A percentile compares a stretch with the other conserved stretches of the same genome.
Conservation (phyloP, 768 basidiomycete genomes). For the Tremella yokohamensis region DNA sequence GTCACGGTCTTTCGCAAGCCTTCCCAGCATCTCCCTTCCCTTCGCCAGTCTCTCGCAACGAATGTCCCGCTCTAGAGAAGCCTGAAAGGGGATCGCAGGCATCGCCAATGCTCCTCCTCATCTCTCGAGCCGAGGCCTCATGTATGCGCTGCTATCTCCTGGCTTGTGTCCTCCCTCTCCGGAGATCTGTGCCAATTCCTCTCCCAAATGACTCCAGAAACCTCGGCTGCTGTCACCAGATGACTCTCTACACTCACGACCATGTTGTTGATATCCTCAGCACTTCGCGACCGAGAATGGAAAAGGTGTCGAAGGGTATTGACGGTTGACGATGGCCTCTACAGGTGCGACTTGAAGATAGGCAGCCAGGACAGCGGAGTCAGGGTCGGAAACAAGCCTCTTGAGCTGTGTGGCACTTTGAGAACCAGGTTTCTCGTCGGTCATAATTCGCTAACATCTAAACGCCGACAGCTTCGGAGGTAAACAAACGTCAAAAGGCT, state of each 20-base stretch:
- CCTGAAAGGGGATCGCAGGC: no score
- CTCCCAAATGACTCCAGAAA: no score
- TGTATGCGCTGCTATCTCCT: no score
- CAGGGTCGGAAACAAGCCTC: slow-evolving; percentile 1
- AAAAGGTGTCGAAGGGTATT: slow-evolving; percentile 17
- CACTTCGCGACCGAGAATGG: slow-evolving; percentile 15
- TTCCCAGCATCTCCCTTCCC: background rate
- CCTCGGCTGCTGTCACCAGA: no score
- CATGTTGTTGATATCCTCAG: slow-evolving; percentile 28
- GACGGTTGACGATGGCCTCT: slow-evolving; percentile 13
- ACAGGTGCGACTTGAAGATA: background rate
- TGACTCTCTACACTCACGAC: slow-evolving; percentile 23
- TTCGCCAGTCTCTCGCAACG: no score
- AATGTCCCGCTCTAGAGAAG: no score
- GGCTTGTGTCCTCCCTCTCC: no score
- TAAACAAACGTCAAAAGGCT: no score
- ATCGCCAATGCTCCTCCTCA: no score
- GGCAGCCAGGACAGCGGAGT: background rate
- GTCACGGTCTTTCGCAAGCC: background rate
- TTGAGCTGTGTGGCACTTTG: no score
- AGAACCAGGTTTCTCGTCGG: background rate
- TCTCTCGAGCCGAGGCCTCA: no score
- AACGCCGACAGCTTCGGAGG: slow-evolving; percentile 8
- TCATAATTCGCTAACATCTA: background rate
- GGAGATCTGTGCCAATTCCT: no score